A percentile compares a stretch with the other conserved stretches of the same genome.
Conservation (phyloP, 768 basidiomycete species). For the Butyriboletus loyo region DNA sequence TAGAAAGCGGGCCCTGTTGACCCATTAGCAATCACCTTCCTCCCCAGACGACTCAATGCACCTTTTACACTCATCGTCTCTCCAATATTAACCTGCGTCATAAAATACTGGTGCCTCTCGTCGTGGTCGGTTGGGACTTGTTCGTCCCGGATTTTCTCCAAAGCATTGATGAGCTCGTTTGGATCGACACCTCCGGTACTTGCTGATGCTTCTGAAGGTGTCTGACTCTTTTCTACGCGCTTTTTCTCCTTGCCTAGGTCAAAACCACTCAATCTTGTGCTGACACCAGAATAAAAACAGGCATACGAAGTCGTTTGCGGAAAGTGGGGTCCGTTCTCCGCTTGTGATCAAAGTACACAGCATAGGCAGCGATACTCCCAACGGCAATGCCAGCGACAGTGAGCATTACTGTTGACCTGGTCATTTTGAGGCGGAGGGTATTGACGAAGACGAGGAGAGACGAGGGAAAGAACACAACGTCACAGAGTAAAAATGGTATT, state of each 20-base stretch:
- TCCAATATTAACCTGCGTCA: conserved; percentile 83
- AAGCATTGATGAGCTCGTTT: conserved; percentile 58
- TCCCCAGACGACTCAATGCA: conserved; percentile 23
- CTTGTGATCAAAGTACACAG: conserved; percentile 92
- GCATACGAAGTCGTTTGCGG: conserved; percentile 83
- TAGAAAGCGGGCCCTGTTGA: conserved; percentile 69
- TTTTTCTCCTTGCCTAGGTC: conserved; percentile 86
- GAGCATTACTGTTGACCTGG: conserved; percentile 38
- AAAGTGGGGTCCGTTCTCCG: conserved; percentile 85
- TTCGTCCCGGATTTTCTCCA: conserved; percentile 70
- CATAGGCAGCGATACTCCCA: conserved; percentile 69
- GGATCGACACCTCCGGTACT: conserved; percentile 35
- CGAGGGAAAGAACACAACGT: conserved; percentile 1
- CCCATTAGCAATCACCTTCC: not conserved
- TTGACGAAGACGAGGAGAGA: conserved; percentile 5
- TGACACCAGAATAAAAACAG: not conserved
- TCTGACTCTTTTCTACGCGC: conserved; percentile 70
- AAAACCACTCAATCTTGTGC: not conserved
- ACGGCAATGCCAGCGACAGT: conserved; percentile 47
- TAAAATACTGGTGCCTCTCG: conserved; percentile 87
- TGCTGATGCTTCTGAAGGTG: conserved; percentile 35
- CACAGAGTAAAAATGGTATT: conserved; percentile 7
- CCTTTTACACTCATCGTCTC: conserved; percentile 81
- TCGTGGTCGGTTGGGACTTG: conserved; percentile 62
- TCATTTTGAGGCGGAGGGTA: conserved; percentile 14